phyloP scores from a whole-genome alignment of 1,139 yeast species.

The Yamadazyma epiphylla region DNA sequence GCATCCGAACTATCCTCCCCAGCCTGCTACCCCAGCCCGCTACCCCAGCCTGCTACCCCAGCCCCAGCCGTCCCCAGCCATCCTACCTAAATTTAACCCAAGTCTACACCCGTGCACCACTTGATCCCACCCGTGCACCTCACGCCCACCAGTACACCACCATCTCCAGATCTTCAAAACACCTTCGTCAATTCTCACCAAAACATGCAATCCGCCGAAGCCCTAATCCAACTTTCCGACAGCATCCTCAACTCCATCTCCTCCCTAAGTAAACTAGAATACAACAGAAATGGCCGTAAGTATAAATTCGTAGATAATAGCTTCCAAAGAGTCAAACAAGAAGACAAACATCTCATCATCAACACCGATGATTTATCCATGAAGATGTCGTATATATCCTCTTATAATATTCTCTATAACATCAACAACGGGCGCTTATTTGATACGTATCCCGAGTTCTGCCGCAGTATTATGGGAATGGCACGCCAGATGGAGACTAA shows the following conservation, averaged over 20 bases:
- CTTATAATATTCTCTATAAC: constrained; percentile 38
- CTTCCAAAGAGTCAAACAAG: constrained; percentile 49
- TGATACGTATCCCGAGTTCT: constrained; percentile 35
- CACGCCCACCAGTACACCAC: background rate
- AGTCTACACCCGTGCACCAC: background rate
- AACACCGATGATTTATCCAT: constrained; percentile 30
- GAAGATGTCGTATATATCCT: constrained; percentile 37
- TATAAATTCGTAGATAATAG: constrained; percentile 48
- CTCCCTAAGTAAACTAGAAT: constrained; percentile 36
- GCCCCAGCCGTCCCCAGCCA: background rate
- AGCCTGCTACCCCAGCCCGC: constrained; percentile 1
- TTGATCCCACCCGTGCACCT: background rate
- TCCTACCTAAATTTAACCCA: too few species aligned
- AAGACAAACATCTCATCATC: constrained; percentile 49
- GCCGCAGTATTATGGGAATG: constrained; percentile 47
- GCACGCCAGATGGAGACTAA: constrained; percentile 48
- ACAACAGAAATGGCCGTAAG: constrained; percentile 48
- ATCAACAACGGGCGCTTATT: constrained; percentile 36
- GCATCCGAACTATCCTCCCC: background rate
- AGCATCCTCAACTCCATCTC: constrained; percentile 23
- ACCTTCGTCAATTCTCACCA: background rate
- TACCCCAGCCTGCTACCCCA: background rate
- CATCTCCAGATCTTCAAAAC: too few species aligned
- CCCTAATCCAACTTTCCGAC: constrained; percentile 24
- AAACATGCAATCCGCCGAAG: constrained; percentile 18